Conservation (phyloP, 257 asterid species). For the Ballota nigra region DNA sequence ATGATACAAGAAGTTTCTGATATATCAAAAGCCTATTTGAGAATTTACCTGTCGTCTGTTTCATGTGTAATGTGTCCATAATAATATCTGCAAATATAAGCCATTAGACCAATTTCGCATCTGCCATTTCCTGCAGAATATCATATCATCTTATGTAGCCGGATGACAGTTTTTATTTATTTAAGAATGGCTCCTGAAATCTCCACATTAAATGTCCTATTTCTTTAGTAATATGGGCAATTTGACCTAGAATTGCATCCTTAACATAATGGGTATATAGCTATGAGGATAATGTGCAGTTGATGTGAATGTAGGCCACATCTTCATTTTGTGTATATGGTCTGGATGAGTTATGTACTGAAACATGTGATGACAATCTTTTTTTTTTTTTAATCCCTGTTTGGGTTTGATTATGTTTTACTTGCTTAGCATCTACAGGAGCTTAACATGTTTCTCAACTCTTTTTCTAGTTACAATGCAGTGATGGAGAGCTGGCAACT, state of each 20-base stretch:
- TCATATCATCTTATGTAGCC: not conserved
- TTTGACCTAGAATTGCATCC: not conserved
- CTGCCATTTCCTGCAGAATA: not conserved
- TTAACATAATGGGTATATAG: not conserved
- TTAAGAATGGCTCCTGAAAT: not conserved
- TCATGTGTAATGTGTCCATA: not conserved
- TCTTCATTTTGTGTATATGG: too few species aligned
- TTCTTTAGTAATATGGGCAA: not conserved
- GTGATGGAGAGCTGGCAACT: slow-evolving; percentile 94
- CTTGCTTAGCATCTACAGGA: not conserved
- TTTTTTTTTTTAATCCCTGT: not conserved
- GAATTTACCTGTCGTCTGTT: not conserved
- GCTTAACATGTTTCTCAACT: slow-evolving; percentile 23
- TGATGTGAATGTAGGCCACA: not conserved
- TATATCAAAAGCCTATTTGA: not conserved
- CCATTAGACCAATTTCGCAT: not conserved
- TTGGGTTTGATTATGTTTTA: not conserved
- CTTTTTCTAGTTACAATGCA: slow-evolving; percentile 55
- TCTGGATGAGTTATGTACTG: too few species aligned
- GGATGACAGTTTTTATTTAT: not conserved
- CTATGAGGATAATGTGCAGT: not conserved
- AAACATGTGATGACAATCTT: too few species aligned
- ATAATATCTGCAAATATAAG: not conserved
- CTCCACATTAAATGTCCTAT: not conserved
- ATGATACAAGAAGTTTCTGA: not conserved